These are phyloP conservation scores for Trypanosoma theileri DNA, from an alignment of 208 protist genomes.

Conservation along the genomic window DNA sequence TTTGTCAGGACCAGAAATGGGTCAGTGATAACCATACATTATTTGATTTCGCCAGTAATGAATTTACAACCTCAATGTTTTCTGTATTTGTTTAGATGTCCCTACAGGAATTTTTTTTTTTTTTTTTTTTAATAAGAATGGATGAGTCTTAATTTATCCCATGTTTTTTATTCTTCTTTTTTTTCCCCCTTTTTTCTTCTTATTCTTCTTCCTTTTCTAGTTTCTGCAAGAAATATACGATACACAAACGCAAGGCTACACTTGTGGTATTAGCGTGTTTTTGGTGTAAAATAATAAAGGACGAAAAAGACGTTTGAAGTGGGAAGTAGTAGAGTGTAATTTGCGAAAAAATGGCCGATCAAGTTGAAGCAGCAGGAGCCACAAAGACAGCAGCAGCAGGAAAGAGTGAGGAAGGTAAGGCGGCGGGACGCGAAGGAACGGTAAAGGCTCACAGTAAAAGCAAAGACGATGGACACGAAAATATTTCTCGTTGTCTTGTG, in stretches of 20 bases:
- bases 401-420: conserved; percentile 7
- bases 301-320: neutral
- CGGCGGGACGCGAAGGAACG: neutral
- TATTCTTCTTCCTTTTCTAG: conserved; percentile 23
- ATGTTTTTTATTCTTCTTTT: conserved; percentile 1
- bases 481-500: conserved; percentile 65
- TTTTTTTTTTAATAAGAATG: neutral
- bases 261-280: too few species aligned
- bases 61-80: too few species aligned
- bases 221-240: neutral
- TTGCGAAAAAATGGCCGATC: conserved; percentile 12
- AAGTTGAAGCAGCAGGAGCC: neutral
- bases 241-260: neutral
- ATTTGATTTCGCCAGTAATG: too few species aligned
- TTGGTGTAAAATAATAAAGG: neutral
- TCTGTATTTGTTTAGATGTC: too few species aligned
- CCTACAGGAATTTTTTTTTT: neutral
- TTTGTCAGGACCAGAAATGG: too few species aligned
- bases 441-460: neutral
- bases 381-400: neutral
- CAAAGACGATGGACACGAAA: conserved; percentile 24
- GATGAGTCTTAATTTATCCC: neutral
- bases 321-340: neutral
- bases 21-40: too few species aligned
- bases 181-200: neutral